phyloP scores from a whole-genome alignment of 2,329 filamentous ascomycete species.

The Fusarium newnesense region DNA sequence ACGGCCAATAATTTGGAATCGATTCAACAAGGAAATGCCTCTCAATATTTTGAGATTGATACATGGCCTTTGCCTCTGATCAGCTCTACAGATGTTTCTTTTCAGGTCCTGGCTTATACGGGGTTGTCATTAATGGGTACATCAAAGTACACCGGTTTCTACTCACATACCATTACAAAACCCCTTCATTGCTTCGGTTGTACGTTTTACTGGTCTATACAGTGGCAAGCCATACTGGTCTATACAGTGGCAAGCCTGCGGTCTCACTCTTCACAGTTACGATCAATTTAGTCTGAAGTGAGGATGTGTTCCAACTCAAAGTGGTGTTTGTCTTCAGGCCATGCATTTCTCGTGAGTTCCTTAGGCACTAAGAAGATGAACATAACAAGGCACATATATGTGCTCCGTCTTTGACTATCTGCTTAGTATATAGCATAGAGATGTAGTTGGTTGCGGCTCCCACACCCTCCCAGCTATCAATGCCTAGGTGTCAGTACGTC shows the following conservation, averaged over 20 bases:
- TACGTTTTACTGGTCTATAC: neutral
- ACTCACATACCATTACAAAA: neutral
- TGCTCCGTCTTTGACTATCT: neutral
- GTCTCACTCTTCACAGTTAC: neutral
- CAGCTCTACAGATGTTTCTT: neutral
- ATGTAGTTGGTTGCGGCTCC: constrained; percentile 2
- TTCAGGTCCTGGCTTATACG: neutral
- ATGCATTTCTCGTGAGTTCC: neutral
- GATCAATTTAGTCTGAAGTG: neutral
- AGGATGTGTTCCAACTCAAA: neutral
- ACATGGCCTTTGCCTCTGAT: neutral
- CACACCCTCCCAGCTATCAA: neutral
- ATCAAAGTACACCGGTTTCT: neutral
- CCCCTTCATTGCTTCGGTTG: neutral
- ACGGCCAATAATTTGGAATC: neutral
- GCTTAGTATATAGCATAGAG: neutral
- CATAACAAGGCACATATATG: neutral
- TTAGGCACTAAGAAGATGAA: neutral
- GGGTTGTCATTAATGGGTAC: neutral
- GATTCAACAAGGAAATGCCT: neutral
- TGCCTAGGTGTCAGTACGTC: neutral
- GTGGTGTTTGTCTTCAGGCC: neutral
- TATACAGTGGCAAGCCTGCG: neutral
- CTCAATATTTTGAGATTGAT: neutral
- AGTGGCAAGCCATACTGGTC: neutral